Base-by-base conservation (phyloP, 148 eudicot species). In the Tetragonia tetragonoides region DNA sequence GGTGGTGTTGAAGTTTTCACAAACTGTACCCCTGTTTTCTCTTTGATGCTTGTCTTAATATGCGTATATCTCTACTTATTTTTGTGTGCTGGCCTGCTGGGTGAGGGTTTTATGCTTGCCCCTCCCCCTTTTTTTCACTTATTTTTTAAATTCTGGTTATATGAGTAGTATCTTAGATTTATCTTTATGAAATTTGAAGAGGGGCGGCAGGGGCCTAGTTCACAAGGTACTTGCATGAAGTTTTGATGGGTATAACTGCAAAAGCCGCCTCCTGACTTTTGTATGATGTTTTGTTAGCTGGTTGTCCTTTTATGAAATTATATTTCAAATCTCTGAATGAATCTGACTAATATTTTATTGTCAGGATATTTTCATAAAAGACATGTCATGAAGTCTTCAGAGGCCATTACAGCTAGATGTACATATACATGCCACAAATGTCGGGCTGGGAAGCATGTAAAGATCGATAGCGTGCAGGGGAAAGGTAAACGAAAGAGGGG, bases 321-420 rank as follows among this genome's bases (percentile, higher is more conserved):
- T 56, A 38, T 62, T 72, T 21, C 38, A 28, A 23, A 40, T 83
- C 71, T 75, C 60, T 81, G 64, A 56, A 60, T 62, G 40, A 76
- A 68, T 66, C 46, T 72, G 12, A 10, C 62, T 66, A 17, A 40
- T 38, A 23, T 66, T 65, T 66, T 53, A 63, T 60, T 63, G 68
- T 69, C 90, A 95, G 97, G 89, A 15, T 85, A 81, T 82, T 95
- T 93, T 81, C 99, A 95, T 79, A 90, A 89, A 86, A 86, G 87
- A 75, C 99, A 95, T 80, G 95, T 83, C 53, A 84, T 76, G 87
- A 91, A 84, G 85, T 86, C 85, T 80, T 81, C 90, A 57, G 91
- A 86, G 70, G 81, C 87, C 57, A 28, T 74, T 69, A 49, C 84
- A 67, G 73, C 82, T 76, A 77, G 74, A 62, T 86, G 85, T 82